Conservation (phyloP, 768 basidiomycete species). For the Kockovaella imperatae region DNA sequence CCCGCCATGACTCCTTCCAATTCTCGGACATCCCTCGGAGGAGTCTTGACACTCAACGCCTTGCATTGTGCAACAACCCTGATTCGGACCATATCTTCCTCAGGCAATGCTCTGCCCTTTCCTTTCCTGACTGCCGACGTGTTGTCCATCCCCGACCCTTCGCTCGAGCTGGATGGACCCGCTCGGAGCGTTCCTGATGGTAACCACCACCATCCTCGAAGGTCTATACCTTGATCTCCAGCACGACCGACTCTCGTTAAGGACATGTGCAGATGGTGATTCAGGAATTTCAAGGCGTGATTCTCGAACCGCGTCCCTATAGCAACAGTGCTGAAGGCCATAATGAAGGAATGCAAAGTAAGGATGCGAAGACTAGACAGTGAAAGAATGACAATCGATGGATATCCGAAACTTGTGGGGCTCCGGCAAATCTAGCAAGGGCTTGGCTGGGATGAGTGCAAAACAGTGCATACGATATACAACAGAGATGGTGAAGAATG, state of each 20-base stretch:
- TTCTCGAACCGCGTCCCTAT: constrained; percentile 70
- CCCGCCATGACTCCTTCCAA: constrained; percentile 67
- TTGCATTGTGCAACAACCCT: constrained; percentile 85
- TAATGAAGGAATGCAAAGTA: no score
- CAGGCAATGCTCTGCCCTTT: background rate
- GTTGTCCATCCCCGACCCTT: background rate
- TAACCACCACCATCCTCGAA: constrained; percentile 90
- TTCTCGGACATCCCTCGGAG: constrained; percentile 70
- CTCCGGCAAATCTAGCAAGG: no score
- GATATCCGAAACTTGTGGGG: no score
- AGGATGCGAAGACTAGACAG: no score
- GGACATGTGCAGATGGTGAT: constrained; percentile 66
- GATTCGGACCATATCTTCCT: constrained; percentile 48
- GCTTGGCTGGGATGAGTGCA: no score
- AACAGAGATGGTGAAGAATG: no score
- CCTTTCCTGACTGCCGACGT: background rate
- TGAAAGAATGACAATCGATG: no score
- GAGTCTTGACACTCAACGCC: constrained; percentile 77
- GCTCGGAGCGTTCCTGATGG: constrained; percentile 43
- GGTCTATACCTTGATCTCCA: constrained; percentile 81
- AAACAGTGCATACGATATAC: no score
- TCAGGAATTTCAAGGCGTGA: constrained; percentile 57
- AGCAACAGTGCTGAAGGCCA: constrained; percentile 49
- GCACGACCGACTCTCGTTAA: constrained; percentile 72
- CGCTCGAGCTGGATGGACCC: no score